Percentiles rank a stretch among this genome's conserved stretches.
phyloP scores from a whole-genome alignment of 495 filamentous ascomycete genomes.

The Aspergillus bertholletiae region DNA sequence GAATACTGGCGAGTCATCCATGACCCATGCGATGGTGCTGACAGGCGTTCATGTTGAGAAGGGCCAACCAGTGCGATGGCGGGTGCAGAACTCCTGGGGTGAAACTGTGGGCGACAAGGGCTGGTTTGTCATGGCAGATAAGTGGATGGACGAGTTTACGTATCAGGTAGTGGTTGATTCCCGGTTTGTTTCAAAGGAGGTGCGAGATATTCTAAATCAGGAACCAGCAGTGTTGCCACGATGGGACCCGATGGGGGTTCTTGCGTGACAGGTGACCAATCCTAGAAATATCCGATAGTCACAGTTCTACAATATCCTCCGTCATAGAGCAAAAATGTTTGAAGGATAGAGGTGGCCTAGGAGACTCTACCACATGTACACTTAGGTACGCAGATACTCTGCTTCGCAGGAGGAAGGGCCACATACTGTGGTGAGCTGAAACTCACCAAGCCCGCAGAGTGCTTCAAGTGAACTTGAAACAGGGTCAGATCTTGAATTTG shows the following conservation, averaged over 20 bases:
- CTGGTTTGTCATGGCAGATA: slow-evolving; percentile 84
- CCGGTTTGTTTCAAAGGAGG: slow-evolving; percentile 58
- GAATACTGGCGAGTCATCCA: slow-evolving; percentile 64
- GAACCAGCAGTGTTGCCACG: slow-evolving; percentile 67
- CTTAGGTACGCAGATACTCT: neutral
- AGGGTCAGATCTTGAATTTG: neutral
- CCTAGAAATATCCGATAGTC: neutral
- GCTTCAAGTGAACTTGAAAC: neutral
- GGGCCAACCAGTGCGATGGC: slow-evolving; percentile 66
- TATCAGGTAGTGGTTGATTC: slow-evolving; percentile 87
- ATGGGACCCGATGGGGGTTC: slow-evolving; percentile 86
- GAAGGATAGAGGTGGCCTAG: neutral
- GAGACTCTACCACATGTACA: neutral
- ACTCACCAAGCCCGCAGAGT: neutral
- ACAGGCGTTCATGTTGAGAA: slow-evolving; percentile 75
- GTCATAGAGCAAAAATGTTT: neutral
- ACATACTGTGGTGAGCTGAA: neutral
- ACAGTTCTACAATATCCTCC: neutral
- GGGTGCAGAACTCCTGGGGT: slow-evolving; percentile 86
- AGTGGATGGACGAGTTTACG: slow-evolving; percentile 83
- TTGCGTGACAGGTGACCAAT: slow-evolving; percentile 51
- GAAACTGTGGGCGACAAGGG: slow-evolving; percentile 62
- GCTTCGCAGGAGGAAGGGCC: neutral
- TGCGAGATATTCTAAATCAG: slow-evolving; percentile 65
- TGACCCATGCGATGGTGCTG: slow-evolving; percentile 92